Conservation (phyloP, 2,329 filamentous ascomycete genomes). For the Fusarium subtropicale region DNA sequence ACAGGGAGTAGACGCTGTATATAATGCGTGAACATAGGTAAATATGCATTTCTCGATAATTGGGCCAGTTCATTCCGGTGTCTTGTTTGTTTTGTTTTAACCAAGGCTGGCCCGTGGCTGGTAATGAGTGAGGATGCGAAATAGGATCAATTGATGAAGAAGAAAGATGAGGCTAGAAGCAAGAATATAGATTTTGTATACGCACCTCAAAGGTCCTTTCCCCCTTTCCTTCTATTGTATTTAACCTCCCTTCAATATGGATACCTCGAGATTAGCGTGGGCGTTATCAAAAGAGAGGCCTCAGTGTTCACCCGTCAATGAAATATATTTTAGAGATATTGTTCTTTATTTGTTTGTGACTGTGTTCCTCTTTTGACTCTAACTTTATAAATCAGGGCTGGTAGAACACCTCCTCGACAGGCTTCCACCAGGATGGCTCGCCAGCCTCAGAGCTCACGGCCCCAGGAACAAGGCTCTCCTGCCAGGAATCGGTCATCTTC, state of each 20-base stretch:
- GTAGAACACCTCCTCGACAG: constrained; percentile 77
- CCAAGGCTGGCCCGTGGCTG: constrained; percentile 33
- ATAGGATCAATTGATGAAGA: constrained; percentile 34
- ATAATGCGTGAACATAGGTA: constrained; percentile 40
- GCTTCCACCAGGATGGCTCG: constrained; percentile 75
- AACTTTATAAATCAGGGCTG: constrained; percentile 52
- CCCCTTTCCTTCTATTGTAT: constrained; percentile 39
- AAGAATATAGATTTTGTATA: constrained; percentile 42
- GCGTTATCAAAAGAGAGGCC: constrained; percentile 43
- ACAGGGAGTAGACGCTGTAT: constrained; percentile 34
- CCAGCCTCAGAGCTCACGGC: constrained; percentile 69
- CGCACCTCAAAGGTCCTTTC: constrained; percentile 35
- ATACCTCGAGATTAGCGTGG: constrained; percentile 48
- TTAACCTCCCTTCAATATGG: constrained; percentile 42
- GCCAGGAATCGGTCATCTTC: constrained; percentile 81
- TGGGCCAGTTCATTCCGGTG: constrained; percentile 22
- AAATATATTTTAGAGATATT: constrained; percentile 12
- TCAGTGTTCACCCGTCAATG: constrained; percentile 29
- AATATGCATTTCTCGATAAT: constrained; percentile 33
- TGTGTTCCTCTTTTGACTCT: neutral
- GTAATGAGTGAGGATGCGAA: constrained; percentile 39
- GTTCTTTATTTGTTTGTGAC: neutral
- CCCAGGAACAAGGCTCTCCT: constrained; percentile 72
- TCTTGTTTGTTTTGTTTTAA: constrained; percentile 21
- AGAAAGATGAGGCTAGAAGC: constrained; percentile 12